Evolutionary conservation across 805 yeast genomes (phyloP), one percentile per base, ranked within the genome.

Genomic region (Zygosaccharomyces rouxii): DNA sequence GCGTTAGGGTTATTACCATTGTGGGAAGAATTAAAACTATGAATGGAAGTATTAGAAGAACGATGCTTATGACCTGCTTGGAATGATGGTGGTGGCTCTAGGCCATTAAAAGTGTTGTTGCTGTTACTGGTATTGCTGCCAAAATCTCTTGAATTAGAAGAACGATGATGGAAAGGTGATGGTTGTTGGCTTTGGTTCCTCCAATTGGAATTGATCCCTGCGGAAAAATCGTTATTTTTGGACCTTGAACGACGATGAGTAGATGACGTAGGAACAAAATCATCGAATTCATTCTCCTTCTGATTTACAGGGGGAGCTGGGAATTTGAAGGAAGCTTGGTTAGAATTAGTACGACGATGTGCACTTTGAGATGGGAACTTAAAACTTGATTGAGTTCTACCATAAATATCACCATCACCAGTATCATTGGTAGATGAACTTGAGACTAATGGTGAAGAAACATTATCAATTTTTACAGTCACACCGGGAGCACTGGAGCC

Each of bases 21-120:
- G 43, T 68, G 56, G 31, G 64, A 52, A 7, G 52, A 55, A 19
- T 57, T 54, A 60, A 70, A 52, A 60, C 75, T 46, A 79, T 80
- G 30, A 84, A 84, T 37, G 76, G 84, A 47, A 78, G 74, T 84
- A 58, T 80, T 79, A 0, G 96, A 89, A 45, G 83, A 79, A 56
- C 92, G 79, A 14, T 82, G 74, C 58, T 86, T 79, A 63, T 88
- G 96, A 13, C 95, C 89, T 2, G 95, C 95, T 79, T 80, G 69
- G 81, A 88, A 46, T 26, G 58, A 63, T 38, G 61, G 70, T 21
- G 67, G 66, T 19, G 70, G 71, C 45, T 68, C 71, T 26, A 67
- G 47, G n/a, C 54, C 55, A 21, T 54, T 55, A 42, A 56, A 58
- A 7, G 59, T 52, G 16, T 56, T 52, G 9, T 23, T 41, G 18